Percentiles rank a stretch among this genome's conserved stretches.
Conservation (phyloP, 768 basidiomycete species). For the Sarcomyxa edulis region DNA sequence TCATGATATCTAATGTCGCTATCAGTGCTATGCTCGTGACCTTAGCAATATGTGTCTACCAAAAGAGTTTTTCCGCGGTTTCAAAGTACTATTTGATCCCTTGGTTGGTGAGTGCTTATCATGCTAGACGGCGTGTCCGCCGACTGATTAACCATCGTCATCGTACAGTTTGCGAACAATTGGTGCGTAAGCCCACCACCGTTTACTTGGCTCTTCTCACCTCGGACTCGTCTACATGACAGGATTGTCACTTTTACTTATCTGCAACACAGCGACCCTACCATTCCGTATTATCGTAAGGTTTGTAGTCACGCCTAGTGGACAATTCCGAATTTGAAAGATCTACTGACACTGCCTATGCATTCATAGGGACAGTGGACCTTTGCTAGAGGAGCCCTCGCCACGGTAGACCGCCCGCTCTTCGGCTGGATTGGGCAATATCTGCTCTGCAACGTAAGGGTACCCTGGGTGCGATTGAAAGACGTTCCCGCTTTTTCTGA, state of each 20-base stretch:
- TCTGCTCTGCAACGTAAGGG: conserved; percentile 47
- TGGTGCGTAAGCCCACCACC: not conserved
- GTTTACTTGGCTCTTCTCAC: not conserved
- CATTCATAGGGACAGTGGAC: conserved; percentile 42
- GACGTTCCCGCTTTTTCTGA: too few relatives aligned
- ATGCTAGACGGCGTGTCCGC: too few relatives aligned
- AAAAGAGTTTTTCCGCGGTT: conserved; percentile 24
- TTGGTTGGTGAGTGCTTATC: conserved; percentile 35
- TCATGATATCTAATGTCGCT: conserved; percentile 38
- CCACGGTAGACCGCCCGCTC: conserved; percentile 55
- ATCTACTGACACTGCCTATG: not conserved
- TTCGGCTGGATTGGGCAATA: conserved; percentile 55
- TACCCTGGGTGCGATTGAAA: too few relatives aligned
- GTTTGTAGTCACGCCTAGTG: conserved; percentile 8
- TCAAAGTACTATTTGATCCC: conserved; percentile 40
- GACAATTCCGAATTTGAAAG: not conserved
- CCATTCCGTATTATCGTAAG: conserved; percentile 51
- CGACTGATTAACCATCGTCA: not conserved
- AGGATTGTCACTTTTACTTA: conserved; percentile 62
- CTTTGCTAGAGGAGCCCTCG: conserved; percentile 54
- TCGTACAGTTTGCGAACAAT: conserved; percentile 6
- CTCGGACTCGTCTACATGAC: too few relatives aligned
- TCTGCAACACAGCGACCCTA: conserved; percentile 57
- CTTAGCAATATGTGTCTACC: conserved; percentile 23
- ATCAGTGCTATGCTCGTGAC: conserved; percentile 32